Percentiles rank a stretch among this genome's conserved stretches.
Conservation (phyloP, 148 eudicot genomes). For the Persicaria maculosa region DNA sequence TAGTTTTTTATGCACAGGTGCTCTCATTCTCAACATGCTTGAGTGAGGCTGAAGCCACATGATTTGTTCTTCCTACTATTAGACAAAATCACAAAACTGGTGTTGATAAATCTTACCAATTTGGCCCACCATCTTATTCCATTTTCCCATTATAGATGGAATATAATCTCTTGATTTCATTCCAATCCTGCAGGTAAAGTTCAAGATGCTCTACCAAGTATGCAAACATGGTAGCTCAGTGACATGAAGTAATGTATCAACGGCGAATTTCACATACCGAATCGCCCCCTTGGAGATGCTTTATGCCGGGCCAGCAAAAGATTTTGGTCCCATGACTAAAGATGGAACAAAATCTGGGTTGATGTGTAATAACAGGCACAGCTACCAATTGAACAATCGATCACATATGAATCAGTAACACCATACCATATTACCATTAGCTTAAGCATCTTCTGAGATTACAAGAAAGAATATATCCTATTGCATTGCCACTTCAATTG, state of each 20-base stretch:
- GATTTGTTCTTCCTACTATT: not conserved
- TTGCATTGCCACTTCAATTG: not conserved
- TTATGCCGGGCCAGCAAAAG: not conserved
- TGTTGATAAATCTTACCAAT: not conserved
- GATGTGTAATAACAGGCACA: not conserved
- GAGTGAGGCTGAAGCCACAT: not conserved
- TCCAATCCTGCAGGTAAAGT: not conserved
- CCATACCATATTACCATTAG: not conserved
- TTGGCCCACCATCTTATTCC: conserved; percentile 5
- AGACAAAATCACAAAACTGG: not conserved
- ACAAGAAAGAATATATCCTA: conserved; percentile 6
- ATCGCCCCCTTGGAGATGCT: not conserved
- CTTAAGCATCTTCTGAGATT: not conserved
- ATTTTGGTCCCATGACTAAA: not conserved
- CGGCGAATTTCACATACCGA: not conserved
- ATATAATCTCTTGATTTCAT: conserved; percentile 1
- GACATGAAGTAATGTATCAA: not conserved
- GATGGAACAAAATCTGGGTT: not conserved
- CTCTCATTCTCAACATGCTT: not conserved
- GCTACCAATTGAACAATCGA: not conserved
- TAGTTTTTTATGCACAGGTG: not conserved
- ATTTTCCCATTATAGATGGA: not conserved
- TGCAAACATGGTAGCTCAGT: conserved; percentile 3
- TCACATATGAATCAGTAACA: not conserved
- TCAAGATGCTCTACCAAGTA: not conserved